Base-by-base conservation (phyloP, 1,284 basidiomycete species). In the Anthracocystis panici-leucophaei region DNA sequence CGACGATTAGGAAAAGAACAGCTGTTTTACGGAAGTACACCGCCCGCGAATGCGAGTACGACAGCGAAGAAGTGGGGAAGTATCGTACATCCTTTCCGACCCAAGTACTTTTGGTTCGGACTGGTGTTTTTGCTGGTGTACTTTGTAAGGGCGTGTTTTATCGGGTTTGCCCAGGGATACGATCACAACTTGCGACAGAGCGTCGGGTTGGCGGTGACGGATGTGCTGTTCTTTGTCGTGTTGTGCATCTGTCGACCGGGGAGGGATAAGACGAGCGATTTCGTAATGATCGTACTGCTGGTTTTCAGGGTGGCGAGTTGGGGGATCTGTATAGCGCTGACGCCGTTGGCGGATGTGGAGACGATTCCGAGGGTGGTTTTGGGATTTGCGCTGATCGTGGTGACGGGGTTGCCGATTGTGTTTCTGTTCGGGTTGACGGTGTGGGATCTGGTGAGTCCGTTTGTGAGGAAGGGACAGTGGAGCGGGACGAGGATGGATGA, bases 331-430 rank as follows among this genome's bases (percentile, higher is more conserved):
- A 64, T 84, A 18, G 78, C 77, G 0, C 65, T 85, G 46, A 81
- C 82, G 21, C 75, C 74, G 5, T 42, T 77, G 20, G 76, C 79
- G 9, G 66, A 79, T 25, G 63, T 83, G 50, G 64, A 76, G 60
- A 81, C 80, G 27, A 84, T 85, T 45, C 82, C 83, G 11, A 69
- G 83, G 10, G 82, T 81, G 10, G 74, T 85, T 21, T 67, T 85
- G 0, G 83, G 82, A 4, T 83, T 82, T 38, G 84, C 78, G 5
- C 49, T 82, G 33, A 56, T 85, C 16, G 82, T 72, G 6, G 71
- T 84, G 14, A 80, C 80, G 7, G 69, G 67, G 1, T 58, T 85
- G 10, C 80, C 82, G 29, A 79, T 85, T 69, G 54, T 85, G 40
- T 79, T 77, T 42, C 41, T 82, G 20, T 80, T 85, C 60, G 58